These are phyloP conservation scores for Bolboschoenus planiculmis DNA, from an alignment of 176 grass and related monocot species.

Conservation along the genomic window DNA sequence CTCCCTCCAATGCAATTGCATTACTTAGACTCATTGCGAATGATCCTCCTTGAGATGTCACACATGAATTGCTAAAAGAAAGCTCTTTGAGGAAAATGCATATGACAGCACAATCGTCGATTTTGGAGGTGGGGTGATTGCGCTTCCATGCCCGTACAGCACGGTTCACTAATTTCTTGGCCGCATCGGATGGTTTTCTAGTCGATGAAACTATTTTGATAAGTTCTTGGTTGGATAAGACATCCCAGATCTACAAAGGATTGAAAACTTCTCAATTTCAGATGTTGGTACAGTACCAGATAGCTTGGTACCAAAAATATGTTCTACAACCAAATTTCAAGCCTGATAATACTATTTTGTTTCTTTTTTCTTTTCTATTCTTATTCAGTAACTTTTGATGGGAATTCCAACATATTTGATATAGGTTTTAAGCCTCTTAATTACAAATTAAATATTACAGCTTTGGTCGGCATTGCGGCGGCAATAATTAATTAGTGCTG, in stretches of 20 bases:
- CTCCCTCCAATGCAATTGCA: constrained; percentile 27
- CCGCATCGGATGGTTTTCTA: constrained; percentile 38
- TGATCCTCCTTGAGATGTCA: not conserved
- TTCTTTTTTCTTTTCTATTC: not conserved
- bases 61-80: not conserved
- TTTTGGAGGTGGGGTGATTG: constrained; percentile 63
- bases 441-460: not conserved
- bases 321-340: not conserved
- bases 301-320: not conserved
- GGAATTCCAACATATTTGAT: not conserved
- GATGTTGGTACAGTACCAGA: not conserved
- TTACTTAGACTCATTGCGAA: constrained; percentile 44
- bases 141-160: constrained; percentile 57
- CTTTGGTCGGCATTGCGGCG: not conserved
- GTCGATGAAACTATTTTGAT: constrained; percentile 51
- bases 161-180: constrained; percentile 42
- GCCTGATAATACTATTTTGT: not conserved
- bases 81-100: constrained; percentile 55
- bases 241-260: constrained; percentile 70
- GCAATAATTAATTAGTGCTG: not conserved
- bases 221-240: constrained; percentile 71
- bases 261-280: constrained; percentile 4
- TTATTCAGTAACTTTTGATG: not conserved
- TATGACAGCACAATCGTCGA: constrained; percentile 67
- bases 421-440: not conserved